phyloP scores from a whole-genome alignment of 805 yeast species.

The Hanseniaspora guilliermondii region DNA sequence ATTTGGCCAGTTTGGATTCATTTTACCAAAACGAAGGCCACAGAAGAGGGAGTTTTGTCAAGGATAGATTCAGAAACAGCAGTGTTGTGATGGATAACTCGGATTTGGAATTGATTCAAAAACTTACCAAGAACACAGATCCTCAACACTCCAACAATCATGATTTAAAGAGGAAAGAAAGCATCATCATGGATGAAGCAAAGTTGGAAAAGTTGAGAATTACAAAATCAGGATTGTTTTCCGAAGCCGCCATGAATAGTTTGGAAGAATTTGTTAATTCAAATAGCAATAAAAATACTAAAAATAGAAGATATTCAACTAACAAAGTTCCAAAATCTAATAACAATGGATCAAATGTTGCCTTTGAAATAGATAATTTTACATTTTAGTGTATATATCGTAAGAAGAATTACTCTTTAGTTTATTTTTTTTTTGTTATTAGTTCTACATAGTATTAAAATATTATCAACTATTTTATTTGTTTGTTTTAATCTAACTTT shows the following conservation, averaged over 20 bases:
- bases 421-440: neutral
- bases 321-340: neutral
- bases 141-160: constrained; percentile 15
- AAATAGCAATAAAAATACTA: neutral
- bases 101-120: constrained; percentile 12
- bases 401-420: neutral
- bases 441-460: neutral
- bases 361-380: constrained; percentile 3
- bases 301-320: neutral
- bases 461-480: too few relatives aligned
- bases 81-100: neutral
- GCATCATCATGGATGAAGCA: constrained; percentile 58
- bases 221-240: constrained; percentile 64
- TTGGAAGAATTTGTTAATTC: constrained; percentile 45
- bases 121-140: constrained; percentile 15
- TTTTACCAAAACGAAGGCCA: constrained; percentile 3
- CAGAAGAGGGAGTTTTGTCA: neutral
- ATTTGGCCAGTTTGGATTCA: constrained; percentile 14
- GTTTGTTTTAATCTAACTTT: too few relatives aligned
- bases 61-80: neutral
- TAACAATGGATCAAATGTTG: neutral
- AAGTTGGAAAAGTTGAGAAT: constrained; percentile 63
- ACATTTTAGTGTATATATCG: neutral
- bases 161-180: constrained; percentile 30
- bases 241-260: constrained; percentile 60